Base-by-base conservation (phyloP, 768 basidiomycete species). In the Amanita rubescens region DNA sequence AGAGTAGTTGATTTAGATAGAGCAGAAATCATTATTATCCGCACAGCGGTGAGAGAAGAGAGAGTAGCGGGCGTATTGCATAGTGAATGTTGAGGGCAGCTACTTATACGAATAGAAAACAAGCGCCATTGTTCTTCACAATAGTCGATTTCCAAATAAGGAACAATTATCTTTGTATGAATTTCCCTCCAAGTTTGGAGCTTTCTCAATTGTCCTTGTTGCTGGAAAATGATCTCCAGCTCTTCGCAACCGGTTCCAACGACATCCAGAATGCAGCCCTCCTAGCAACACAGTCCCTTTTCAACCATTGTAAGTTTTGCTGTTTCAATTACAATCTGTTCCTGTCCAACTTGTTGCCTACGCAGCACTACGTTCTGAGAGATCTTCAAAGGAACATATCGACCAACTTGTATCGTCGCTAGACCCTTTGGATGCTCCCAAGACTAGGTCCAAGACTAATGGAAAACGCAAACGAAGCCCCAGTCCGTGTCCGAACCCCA, bases 341-440 rank as follows among this genome's bases (percentile, higher is more conserved):
- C 35, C 49, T n/a, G 22, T 55, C 53, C 38, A 55, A 20, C 62
- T 43, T 63, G 47, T 11, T 42, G 45, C 48, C 49, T 25, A 17
- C 30, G 32, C 58, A 90, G 88, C 87, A 34, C 70, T 94, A 47
- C 69, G 73, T 59, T 78, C 84, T 10, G 94, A 97, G 70, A 58
- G 63, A 3, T 55, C 61, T n/a, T 88, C 92, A 3, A 76, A 76
- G 42, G 73, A 79, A 5, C 77, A 85, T 62, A 76, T 98, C 9
- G 68, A 71, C 17, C 73, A 81, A 6, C 73, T 98, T 15, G 66
- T 97, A 42, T 65, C 75, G 1, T 85, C 85, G 19, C 73, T 95
- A 33, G 75, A 78, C 15, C 81, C 85, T n/a, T 70, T 78, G 3
- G 71, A 79, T 45, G 81, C 86, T 5, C 85, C 87, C n/a, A 78